phyloP scores from a whole-genome alignment of 2,329 filamentous ascomycete genomes.

The Huntiella moniliformis region DNA sequence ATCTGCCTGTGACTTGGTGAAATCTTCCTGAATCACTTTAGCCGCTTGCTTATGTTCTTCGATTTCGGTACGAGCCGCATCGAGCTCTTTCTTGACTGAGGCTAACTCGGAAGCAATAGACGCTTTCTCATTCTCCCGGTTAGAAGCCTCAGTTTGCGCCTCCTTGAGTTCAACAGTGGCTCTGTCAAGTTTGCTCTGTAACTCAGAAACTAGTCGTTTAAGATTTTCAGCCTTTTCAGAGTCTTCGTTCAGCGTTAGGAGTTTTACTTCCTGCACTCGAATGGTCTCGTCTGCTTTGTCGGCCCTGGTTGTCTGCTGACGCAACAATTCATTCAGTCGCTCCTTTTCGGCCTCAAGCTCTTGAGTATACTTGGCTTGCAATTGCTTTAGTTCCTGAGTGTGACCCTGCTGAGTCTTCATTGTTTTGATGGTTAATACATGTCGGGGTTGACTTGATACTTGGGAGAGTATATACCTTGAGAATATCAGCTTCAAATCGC shows the following conservation, averaged over 20 bases:
- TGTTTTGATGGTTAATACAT: neutral
- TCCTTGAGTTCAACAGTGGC: too few relatives aligned
- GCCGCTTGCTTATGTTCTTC: neutral
- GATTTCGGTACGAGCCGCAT: too few relatives aligned
- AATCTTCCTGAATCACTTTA: neutral
- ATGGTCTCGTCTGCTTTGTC: conserved; percentile 14
- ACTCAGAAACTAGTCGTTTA: neutral
- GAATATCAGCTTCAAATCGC: conserved; percentile 41
- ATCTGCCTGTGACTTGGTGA: conserved; percentile 2
- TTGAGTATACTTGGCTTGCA: conserved; percentile 21
- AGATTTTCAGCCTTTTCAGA: neutral
- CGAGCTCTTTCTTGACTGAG: too few relatives aligned
- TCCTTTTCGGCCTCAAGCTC: neutral
- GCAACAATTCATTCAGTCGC: conserved; percentile 13
- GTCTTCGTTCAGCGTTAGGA: neutral
- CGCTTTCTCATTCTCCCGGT: too few relatives aligned
- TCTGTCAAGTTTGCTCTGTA: too few relatives aligned
- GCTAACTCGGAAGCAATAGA: too few relatives aligned
- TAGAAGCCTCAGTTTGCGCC: too few relatives aligned
- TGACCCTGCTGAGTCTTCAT: conserved; percentile 39
- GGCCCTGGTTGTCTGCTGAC: conserved; percentile 14
- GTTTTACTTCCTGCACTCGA: neutral
- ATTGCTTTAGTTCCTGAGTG: conserved; percentile 37
- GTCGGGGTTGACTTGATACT: neutral
- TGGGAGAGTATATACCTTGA: conserved; percentile 28